Conservation (phyloP, 2,329 filamentous ascomycete genomes). For the Tetracladium maxilliforme region DNA sequence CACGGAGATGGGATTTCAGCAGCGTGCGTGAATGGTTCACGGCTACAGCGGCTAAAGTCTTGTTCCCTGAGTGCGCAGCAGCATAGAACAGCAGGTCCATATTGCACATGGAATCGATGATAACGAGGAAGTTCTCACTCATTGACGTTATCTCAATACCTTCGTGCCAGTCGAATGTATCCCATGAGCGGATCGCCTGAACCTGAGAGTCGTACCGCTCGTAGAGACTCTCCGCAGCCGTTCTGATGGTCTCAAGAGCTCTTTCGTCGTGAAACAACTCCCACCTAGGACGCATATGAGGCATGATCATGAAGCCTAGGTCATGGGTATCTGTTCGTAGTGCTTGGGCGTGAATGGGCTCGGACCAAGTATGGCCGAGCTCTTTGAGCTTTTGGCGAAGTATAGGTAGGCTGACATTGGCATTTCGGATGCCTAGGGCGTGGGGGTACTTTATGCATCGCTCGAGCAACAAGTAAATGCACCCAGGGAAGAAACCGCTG, state of each 20-base stretch:
- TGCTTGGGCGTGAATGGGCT: slow-evolving; percentile 20
- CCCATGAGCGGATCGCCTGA: slow-evolving; percentile 32
- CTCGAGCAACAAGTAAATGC: slow-evolving; percentile 19
- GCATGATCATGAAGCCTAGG: slow-evolving; percentile 36
- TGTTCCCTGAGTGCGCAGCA: slow-evolving; percentile 15
- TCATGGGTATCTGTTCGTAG: slow-evolving; percentile 34
- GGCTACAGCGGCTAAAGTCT: slow-evolving; percentile 17
- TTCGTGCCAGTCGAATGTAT: slow-evolving; percentile 19
- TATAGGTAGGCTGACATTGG: too few relatives aligned
- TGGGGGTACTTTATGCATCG: slow-evolving; percentile 6
- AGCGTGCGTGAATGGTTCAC: slow-evolving; percentile 5
- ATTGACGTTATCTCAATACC: slow-evolving; percentile 9
- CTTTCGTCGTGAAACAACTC: slow-evolving; percentile 23
- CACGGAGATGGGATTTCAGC: not conserved
- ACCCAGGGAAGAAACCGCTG: slow-evolving; percentile 25
- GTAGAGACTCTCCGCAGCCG: slow-evolving; percentile 26
- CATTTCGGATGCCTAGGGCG: slow-evolving; percentile 13
- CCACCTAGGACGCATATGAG: slow-evolving; percentile 29
- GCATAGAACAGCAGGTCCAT: slow-evolving; percentile 22
- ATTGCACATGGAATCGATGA: slow-evolving; percentile 27
- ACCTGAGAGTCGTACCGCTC: slow-evolving; percentile 23
- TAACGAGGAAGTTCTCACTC: slow-evolving; percentile 18
- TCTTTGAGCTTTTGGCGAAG: slow-evolving; percentile 4
- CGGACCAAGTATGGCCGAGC: slow-evolving; percentile 15
- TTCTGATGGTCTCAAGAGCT: slow-evolving; percentile 22